phyloP scores from a whole-genome alignment of 108 stramenopile species.

The Licmophora abbreviata region DNA sequence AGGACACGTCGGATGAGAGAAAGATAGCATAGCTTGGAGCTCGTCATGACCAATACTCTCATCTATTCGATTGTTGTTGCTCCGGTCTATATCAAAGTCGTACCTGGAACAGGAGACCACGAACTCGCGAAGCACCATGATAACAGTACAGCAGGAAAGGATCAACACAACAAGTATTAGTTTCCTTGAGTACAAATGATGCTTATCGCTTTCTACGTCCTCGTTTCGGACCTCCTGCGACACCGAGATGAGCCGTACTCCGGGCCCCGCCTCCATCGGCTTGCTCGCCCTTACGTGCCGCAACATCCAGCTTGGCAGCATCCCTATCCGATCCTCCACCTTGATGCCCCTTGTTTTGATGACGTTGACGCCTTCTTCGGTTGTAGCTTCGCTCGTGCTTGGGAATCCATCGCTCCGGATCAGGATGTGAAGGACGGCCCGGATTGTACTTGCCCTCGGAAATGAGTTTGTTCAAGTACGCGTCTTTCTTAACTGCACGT shows the following conservation, averaged over 20 bases:
- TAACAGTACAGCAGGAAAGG: too few species aligned
- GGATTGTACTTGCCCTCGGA: slow-evolving; percentile 69
- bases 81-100: too few species aligned
- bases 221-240: slow-evolving; percentile 9
- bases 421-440: slow-evolving; percentile 69
- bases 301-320: slow-evolving; percentile 85
- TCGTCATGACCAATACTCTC: too few species aligned
- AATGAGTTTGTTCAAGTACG: slow-evolving; percentile 51
- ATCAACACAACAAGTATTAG: too few species aligned
- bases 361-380: slow-evolving; percentile 60
- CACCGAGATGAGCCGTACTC: slow-evolving; percentile 50
- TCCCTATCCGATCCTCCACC: slow-evolving; percentile 84
- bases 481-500: slow-evolving; percentile 52
- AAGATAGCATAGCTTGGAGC: too few species aligned
- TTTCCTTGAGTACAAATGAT: too few species aligned
- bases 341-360: slow-evolving; percentile 33
- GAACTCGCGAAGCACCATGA: too few species aligned
- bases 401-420: slow-evolving; percentile 96
- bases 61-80: too few species aligned
- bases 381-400: slow-evolving; percentile 84
- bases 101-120: too few species aligned
- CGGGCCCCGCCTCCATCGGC: slow-evolving; percentile 12
- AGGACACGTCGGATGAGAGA: too few species aligned
- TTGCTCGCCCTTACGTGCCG: slow-evolving; percentile 63
- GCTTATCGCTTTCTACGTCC: too few species aligned